phyloP scores from a whole-genome alignment of 2,329 filamentous ascomycete genomes.

The Venturia oleaginea region DNA sequence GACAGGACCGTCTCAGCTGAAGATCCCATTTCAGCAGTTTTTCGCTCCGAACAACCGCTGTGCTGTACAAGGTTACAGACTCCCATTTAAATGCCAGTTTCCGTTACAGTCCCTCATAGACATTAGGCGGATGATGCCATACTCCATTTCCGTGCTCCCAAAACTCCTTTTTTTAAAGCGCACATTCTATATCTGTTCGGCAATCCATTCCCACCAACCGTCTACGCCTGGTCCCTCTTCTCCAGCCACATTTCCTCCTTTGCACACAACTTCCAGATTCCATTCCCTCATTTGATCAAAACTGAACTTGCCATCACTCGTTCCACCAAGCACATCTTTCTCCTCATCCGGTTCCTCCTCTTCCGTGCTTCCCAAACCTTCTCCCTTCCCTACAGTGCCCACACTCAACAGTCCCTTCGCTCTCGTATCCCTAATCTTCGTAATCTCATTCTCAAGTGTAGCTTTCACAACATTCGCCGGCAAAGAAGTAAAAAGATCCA shows the following conservation, averaged over 20 bases:
- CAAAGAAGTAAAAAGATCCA: conserved; percentile 87
- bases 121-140: not conserved
- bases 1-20: no score
- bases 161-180: not conserved
- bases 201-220: conserved; percentile 89
- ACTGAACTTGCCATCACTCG: conserved; percentile 65
- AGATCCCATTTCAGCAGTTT: no score
- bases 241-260: conserved; percentile 61
- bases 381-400: conserved; percentile 51
- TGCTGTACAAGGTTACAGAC: no score
- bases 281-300: conserved; percentile 80
- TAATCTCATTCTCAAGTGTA: conserved; percentile 71
- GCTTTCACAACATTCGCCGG: conserved; percentile 67
- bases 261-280: conserved; percentile 66
- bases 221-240: conserved; percentile 60
- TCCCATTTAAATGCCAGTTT: not conserved
- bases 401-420: conserved; percentile 72
- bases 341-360: conserved; percentile 61
- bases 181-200: conserved; percentile 52
- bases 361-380: conserved; percentile 51
- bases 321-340: conserved; percentile 68
- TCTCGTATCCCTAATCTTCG: conserved; percentile 64
- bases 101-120: no score
- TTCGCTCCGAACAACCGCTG: no score
- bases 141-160: not conserved